Percentiles rank a stretch among this genome's conserved stretches.
These are phyloP conservation scores for Ophiostoma ulmi DNA, from an alignment of 2,329 filamentous ascomycete species.

Conservation along the genomic window DNA sequence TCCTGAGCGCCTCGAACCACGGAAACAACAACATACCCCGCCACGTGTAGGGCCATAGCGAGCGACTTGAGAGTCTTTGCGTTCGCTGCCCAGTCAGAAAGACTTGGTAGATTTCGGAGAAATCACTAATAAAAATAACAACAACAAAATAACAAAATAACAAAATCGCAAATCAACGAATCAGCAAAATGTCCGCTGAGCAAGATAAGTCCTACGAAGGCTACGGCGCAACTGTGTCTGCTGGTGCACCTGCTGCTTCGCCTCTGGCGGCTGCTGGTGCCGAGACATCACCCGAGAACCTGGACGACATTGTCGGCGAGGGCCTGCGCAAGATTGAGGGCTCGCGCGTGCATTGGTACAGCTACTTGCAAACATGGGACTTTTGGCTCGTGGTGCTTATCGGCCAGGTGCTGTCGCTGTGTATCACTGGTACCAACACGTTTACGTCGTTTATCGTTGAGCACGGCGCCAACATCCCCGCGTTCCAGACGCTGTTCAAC, in stretches of 20 bases:
- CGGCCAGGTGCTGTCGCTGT: conserved; percentile 79
- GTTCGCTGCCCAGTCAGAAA: conserved; percentile 57
- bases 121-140: neutral
- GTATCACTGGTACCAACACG: conserved; percentile 89
- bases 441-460: conserved; percentile 69
- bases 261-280: conserved; percentile 24
- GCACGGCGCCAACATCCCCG: conserved; percentile 72
- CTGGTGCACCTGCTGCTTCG: neutral
- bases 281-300: conserved; percentile 25
- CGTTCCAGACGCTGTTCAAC: conserved; percentile 94
- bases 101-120: conserved; percentile 36
- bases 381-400: conserved; percentile 81
- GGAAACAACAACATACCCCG: conserved; percentile 16
- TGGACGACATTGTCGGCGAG: conserved; percentile 42
- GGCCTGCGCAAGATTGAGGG: conserved; percentile 54
- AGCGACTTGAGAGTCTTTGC: conserved; percentile 62
- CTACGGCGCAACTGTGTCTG: conserved; percentile 16
- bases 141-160: neutral
- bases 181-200: conserved; percentile 17
- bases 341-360: conserved; percentile 54
- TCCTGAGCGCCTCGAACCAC: neutral
- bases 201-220: conserved; percentile 17
- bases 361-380: conserved; percentile 75
- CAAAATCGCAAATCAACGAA: neutral
- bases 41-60: conserved; percentile 43